Percentiles rank a stretch among this genome's conserved stretches.
Evolutionary conservation across 371 early-diverging fungal species (phyloP).

Genomic region (Mortierella sp.): DNA sequence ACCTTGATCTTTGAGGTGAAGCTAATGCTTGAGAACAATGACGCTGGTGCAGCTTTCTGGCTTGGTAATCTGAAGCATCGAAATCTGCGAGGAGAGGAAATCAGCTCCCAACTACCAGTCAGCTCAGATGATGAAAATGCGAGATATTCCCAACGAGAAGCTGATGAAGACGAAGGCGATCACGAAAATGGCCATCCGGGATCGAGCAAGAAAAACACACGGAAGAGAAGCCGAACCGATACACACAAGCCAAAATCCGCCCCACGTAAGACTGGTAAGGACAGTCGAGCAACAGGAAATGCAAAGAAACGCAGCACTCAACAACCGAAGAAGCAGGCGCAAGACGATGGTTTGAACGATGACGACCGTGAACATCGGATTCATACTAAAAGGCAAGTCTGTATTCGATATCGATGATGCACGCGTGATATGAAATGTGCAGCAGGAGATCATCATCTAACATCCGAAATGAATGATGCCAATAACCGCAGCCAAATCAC

Average conservation of each 20-base stretch:
- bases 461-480: too few relatives aligned
- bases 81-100: slow-evolving; percentile 74
- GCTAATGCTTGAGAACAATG: slow-evolving; percentile 76
- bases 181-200: not conserved
- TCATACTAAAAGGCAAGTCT: slow-evolving; percentile 28
- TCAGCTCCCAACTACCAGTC: slow-evolving; percentile 76
- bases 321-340: not conserved
- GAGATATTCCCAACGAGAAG: slow-evolving; percentile 11
- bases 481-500: slow-evolving; percentile 52
- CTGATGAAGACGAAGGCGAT: not conserved
- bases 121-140: slow-evolving; percentile 40
- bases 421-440: too few relatives aligned
- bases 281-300: not conserved
- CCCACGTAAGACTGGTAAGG: not conserved
- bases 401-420: not conserved
- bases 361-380: slow-evolving; percentile 21
- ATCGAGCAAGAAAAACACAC: not conserved
- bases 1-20: slow-evolving; percentile 81
- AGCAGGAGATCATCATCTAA: too few relatives aligned
- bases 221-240: not conserved
- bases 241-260: not conserved
- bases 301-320: not conserved
- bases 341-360: not conserved
- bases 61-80: slow-evolving; percentile 76
- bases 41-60: slow-evolving; percentile 68